Percentiles rank a stretch among this genome's conserved stretches.
Evolutionary conservation across 176 grass and related monocot species (phyloP).

Genomic region (Ensete glaucum): DNA sequence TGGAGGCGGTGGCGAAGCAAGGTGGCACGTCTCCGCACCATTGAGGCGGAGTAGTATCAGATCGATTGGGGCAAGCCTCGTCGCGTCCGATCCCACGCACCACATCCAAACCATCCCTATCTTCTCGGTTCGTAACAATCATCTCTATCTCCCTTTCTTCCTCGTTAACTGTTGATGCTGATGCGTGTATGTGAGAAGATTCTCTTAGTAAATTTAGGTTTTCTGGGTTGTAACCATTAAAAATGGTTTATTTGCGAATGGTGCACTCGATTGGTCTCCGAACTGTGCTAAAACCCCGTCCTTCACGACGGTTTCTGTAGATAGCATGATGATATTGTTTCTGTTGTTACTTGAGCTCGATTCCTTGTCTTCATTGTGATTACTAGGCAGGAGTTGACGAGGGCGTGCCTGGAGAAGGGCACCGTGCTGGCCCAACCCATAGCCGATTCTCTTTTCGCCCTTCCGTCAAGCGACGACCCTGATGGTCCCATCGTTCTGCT

Average conservation of each 20-base stretch:
- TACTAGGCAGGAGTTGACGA: conserved; percentile 46
- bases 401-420: conserved; percentile 53
- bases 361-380: conserved; percentile 9
- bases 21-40: not conserved
- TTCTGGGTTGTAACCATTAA: too few species aligned
- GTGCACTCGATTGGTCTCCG: not conserved
- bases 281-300: not conserved
- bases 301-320: not conserved
- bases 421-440: conserved; percentile 67
- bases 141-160: not conserved
- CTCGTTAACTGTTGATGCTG: too few species aligned
- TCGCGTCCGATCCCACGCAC: conserved; percentile 63
- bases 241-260: not conserved
- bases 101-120: conserved; percentile 27
- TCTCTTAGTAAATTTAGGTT: not conserved
- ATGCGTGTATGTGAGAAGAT: too few species aligned
- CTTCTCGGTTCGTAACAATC: conserved; percentile 32
- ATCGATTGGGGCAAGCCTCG: conserved; percentile 69
- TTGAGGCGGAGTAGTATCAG: conserved; percentile 23
- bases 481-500: conserved; percentile 67
- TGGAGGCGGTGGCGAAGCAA: not conserved
- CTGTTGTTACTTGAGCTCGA: not conserved
- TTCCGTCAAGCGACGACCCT: conserved; percentile 47
- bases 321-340: not conserved
- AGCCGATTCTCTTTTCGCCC: conserved; percentile 52